Evolutionary conservation across 208 protist species (phyloP).

Genomic region (Tritrichomonas foetus): DNA sequence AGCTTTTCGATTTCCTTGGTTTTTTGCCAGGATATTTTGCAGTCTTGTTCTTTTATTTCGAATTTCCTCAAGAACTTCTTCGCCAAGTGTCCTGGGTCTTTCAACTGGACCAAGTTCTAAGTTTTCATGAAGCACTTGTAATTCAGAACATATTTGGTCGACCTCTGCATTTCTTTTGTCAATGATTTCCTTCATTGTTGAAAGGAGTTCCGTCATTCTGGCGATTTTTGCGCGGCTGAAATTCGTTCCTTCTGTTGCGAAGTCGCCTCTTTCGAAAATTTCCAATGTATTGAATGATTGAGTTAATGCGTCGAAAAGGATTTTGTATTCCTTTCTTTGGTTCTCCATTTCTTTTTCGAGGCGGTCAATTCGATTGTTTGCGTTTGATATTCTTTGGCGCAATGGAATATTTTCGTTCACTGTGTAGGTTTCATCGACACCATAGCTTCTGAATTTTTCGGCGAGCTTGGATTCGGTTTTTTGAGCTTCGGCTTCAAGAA

Average conservation of each 20-base stretch:
- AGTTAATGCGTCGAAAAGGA: background rate
- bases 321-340: background rate
- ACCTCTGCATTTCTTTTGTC: background rate
- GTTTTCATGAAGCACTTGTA: background rate
- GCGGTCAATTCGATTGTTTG: background rate
- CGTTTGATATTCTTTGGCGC: background rate
- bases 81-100: background rate
- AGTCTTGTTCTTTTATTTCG: background rate
- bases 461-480: background rate
- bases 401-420: background rate
- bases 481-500: background rate
- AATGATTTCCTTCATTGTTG: background rate
- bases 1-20: background rate
- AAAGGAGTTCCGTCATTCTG: background rate
- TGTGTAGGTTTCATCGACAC: background rate
- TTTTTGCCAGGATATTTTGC: background rate
- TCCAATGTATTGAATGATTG: background rate
- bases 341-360: background rate
- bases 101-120: background rate
- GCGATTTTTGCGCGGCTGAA: background rate
- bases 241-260: background rate
- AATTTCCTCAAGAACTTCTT: background rate
- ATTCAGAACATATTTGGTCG: background rate
- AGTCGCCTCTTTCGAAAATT: slow-evolving; percentile 9
- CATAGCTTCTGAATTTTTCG: background rate